These are phyloP conservation scores for Sporormia fimetaria DNA, from an alignment of 495 filamentous ascomycete genomes.

Conservation along the genomic window DNA sequence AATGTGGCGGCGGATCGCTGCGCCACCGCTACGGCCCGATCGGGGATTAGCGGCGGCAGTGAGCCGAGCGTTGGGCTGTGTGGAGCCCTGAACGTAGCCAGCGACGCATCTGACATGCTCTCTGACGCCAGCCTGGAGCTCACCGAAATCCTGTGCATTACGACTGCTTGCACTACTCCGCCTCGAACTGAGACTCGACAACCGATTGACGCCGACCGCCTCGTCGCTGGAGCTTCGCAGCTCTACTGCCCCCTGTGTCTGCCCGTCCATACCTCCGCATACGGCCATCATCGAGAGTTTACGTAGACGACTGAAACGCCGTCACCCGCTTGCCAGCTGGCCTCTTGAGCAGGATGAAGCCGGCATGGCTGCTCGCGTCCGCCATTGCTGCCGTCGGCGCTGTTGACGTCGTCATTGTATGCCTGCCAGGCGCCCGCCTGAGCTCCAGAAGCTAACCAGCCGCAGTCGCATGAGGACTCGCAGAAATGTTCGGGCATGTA, in stretches of 20 bases:
- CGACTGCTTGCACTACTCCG: too few species aligned
- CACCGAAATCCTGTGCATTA: neutral
- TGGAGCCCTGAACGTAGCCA: too few species aligned
- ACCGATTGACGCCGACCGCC: too few species aligned
- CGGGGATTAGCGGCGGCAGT: conserved; percentile 3
- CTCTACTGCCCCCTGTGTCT: neutral
- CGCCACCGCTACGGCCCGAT: neutral
- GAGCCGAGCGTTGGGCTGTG: neutral
- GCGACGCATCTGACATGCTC: neutral
- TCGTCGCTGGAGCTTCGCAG: too few species aligned
- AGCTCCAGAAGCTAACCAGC: conserved; percentile 34
- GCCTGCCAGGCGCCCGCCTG: neutral
- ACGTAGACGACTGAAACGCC: neutral
- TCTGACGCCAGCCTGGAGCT: neutral
- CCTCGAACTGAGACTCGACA: too few species aligned
- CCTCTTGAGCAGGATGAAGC: conserved; percentile 18
- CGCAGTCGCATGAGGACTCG: conserved; percentile 61
- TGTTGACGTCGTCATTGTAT: conserved; percentile 25
- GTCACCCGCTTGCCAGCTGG: conserved; percentile 15
- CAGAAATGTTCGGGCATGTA: conserved; percentile 98
- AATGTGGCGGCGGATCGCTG: neutral
- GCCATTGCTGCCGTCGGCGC: conserved; percentile 17
- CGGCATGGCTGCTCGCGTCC: conserved; percentile 17
- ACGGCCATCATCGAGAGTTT: too few species aligned
- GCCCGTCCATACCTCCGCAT: neutral